Base-by-base conservation (phyloP, 2,329 filamentous ascomycete species). In the Epichloe gansuensis region DNA sequence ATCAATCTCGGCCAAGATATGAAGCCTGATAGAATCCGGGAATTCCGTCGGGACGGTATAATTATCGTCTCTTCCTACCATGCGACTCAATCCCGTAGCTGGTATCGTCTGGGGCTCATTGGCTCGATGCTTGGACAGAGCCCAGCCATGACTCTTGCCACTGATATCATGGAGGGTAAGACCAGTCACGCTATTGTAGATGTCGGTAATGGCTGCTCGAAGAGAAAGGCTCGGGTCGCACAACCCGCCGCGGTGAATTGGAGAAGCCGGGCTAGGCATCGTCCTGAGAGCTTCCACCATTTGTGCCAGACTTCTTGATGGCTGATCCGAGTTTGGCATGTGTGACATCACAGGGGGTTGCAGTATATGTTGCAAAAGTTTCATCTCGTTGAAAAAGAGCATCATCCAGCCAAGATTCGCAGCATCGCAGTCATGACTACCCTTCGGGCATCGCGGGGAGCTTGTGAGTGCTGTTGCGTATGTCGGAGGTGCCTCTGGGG, bases 331-430 rank as follows among this genome's bases (percentile, higher is more conserved):
- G 13, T 58, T 55, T 0, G 58, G 57, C 21, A 61, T 36, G 23
- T 64, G 61, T 6, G 59, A 56, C 2, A 66, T 50, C 0, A 59
- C 56, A 9, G 61, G 47, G 0, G 64, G 61, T 1, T 65, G 63
- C 59, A 75, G 60, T 4, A 76, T 63, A 5, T 65, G 67, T 3
- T 67, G 62, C 2, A 76, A 57, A 1, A 77, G 61, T 42, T 68
- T 67, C 50, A 77, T 63, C 55, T 77, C 72, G 49, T 72, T 71
- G 50, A 72, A 74, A 0, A 71, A 63, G n/a, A 76, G 64, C 70
- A 78, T 74, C 36, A 77, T 58, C 74, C 74, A 79, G 3, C 76
- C 76, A 0, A 79, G 64, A 50, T 75, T 77, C 0, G 70, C 69
- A 0, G 75, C 74, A 55, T 79, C 76, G 51, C 76, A 79, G 58